A percentile compares a stretch with the other conserved stretches of the same genome.
Conservation (phyloP, 1,284 basidiomycete genomes). For the Pholiota adiposa region DNA sequence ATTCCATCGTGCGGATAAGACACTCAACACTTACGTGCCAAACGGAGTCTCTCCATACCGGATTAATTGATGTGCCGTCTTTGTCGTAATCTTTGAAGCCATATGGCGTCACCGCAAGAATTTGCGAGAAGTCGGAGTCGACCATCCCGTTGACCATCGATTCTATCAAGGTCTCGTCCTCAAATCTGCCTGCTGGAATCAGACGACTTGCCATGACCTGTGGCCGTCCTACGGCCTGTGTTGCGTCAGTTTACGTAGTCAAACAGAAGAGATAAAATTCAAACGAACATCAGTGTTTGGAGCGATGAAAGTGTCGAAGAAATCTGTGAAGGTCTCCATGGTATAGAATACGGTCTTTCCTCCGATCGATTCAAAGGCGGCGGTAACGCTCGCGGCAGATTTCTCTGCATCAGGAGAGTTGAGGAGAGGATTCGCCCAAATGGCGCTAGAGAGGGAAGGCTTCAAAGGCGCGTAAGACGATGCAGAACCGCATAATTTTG, state of each 20-base stretch:
- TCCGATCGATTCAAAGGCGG: constrained; percentile 20
- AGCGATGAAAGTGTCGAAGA: constrained; percentile 23
- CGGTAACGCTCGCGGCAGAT: constrained; percentile 14
- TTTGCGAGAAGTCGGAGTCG: constrained; percentile 22
- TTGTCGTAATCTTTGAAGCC: constrained; percentile 17
- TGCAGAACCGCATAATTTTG: neutral
- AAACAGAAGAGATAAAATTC: neutral
- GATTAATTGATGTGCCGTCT: constrained; percentile 21
- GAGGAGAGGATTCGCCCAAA: constrained; percentile 23
- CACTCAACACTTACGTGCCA: constrained; percentile 19
- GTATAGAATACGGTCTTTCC: constrained; percentile 20
- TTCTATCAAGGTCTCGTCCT: constrained; percentile 15
- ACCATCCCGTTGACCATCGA: constrained; percentile 17
- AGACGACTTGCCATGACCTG: constrained; percentile 20
- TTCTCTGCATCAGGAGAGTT: constrained; percentile 13
- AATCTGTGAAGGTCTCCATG: constrained; percentile 20
- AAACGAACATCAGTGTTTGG: constrained; percentile 20
- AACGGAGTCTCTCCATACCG: constrained; percentile 18
- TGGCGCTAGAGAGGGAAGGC: constrained; percentile 15
- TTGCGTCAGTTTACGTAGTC: neutral
- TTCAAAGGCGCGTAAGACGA: neutral
- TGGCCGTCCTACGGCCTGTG: constrained; percentile 20
- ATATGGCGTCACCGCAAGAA: constrained; percentile 20
- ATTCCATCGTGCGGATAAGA: too few relatives aligned
- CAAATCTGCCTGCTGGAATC: constrained; percentile 15